phyloP scores from a whole-genome alignment of 805 yeast species.

The Candida hispaniensis region DNA sequence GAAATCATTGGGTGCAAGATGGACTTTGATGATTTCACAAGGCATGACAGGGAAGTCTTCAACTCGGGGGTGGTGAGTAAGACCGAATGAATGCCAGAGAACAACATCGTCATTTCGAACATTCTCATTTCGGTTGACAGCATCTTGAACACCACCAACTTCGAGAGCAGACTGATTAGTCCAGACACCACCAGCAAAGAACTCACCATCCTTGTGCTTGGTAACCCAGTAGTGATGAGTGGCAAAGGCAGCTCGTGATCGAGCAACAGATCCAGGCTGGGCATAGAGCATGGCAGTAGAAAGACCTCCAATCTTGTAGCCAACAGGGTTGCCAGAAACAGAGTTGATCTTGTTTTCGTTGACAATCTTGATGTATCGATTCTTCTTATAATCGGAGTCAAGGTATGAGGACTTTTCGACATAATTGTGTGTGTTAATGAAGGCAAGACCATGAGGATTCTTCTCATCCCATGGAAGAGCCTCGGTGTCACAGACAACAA shows the following conservation, averaged over 20 bases:
- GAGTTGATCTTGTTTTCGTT: conserved; percentile 65
- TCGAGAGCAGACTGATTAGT: conserved; percentile 68
- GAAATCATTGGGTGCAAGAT: conserved; percentile 61
- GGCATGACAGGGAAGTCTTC: conserved; percentile 92
- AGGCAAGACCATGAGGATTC: conserved; percentile 65
- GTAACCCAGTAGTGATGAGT: conserved; percentile 78
- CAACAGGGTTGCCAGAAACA: conserved; percentile 61
- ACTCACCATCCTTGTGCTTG: conserved; percentile 58
- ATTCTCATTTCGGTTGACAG: conserved; percentile 45
- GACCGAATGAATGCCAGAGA: conserved; percentile 72
- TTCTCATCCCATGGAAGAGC: conserved; percentile 45
- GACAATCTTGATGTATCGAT: conserved; percentile 64
- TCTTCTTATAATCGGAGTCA: conserved; percentile 67
- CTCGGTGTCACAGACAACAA: conserved; percentile 56
- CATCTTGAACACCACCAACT: conserved; percentile 64
- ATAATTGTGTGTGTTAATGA: conserved; percentile 47
- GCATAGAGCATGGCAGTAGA: conserved; percentile 72
- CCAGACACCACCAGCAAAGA: conserved; percentile 77
- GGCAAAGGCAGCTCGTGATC: conserved; percentile 63
- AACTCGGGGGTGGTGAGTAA: conserved; percentile 72
- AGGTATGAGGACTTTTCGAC: conserved; percentile 62
- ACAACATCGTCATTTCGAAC: conserved; percentile 69
- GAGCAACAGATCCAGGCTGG: conserved; percentile 50
- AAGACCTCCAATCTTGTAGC: conserved; percentile 65
- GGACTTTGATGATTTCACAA: conserved; percentile 61